Evolutionary conservation across 495 filamentous ascomycete genomes (phyloP).

Genomic region (Penicillium desertorum): DNA sequence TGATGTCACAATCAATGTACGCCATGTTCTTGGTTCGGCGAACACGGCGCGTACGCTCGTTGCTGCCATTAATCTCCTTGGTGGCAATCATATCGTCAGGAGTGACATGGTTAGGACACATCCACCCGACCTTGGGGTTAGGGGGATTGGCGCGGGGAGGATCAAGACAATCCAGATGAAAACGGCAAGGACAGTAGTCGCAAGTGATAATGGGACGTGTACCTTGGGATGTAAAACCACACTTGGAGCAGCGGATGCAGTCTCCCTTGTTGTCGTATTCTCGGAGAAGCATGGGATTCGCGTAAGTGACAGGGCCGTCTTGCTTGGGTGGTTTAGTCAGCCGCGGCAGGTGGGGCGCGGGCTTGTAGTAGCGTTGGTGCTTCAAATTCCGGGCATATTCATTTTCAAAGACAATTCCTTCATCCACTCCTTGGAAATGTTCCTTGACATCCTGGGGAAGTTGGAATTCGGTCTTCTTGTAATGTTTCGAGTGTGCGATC

Average conservation of each 20-base stretch:
- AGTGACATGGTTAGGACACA: conserved; percentile 83
- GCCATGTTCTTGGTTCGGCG: conserved; percentile 50
- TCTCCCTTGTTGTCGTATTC: conserved; percentile 66
- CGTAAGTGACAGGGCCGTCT: conserved; percentile 17
- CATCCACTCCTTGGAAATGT: conserved; percentile 36
- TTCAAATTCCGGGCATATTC: conserved; percentile 12
- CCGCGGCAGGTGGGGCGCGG: conserved; percentile 31
- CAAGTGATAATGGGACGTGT: conserved; percentile 71
- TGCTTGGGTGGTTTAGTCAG: conserved; percentile 30
- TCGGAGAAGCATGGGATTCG: conserved; percentile 48
- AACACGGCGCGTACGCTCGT: conserved; percentile 43
- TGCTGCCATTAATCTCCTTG: conserved; percentile 50
- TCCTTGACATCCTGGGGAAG: conserved; percentile 68
- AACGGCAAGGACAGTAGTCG: conserved; percentile 74
- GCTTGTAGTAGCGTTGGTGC: conserved; percentile 21
- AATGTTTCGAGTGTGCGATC: conserved; percentile 57
- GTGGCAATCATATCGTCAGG: conserved; percentile 47
- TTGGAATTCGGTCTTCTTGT: conserved; percentile 69
- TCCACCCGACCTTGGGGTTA: conserved; percentile 66
- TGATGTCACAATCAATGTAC: conserved; percentile 17
- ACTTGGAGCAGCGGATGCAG: conserved; percentile 67
- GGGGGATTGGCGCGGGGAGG: conserved; percentile 81
- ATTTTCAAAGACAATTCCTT: conserved; percentile 12
- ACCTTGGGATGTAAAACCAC: conserved; percentile 57
- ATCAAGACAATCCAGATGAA: conserved; percentile 90